Evolutionary conservation across 179 eudicot species (phyloP), one percentile per base, ranked within the genome.

Genomic region (Vitellaria paradoxa): DNA sequence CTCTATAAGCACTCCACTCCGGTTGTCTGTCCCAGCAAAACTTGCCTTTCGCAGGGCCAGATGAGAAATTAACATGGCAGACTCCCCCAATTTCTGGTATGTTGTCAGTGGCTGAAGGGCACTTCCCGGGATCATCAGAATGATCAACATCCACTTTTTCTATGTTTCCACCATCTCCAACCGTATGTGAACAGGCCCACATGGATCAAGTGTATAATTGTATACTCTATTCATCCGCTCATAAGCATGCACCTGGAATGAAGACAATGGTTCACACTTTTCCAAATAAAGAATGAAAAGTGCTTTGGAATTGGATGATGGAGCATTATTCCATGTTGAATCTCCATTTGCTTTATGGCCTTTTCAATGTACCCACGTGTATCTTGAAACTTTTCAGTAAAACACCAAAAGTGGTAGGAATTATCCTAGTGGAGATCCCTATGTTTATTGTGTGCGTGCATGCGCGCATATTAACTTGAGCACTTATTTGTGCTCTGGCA

Each of bases 91-190:
- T 77, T 81, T 94, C 97, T 53, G 97, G 97, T 17, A 85, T 55
- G 49, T 92, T 94, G 68, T 88, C 92, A 13, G 88, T 79, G 10
- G 89, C 78, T 17, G 91, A 79, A 52, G 98, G 98, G 74, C 97
- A 94, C 76, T 91, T 87, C 45, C 90, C 94, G 9, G 87, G 90
- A 52, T 94, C 98, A 86, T 94, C 98, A 10, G 98, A 94, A 77
- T 88, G 91, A 78, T 89, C 90, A 62, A 90, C 88, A 53, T 91
- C 97, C 40, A 91, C 88, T 84, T 87, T 73, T 86, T 94, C 98
- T 57, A 92, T 91, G 70, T 92, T 94, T 24, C 98, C 98, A 57
- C 98, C 97, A 83, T 94, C 98, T 79, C 98, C 98, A 70, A 94
- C 77, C 5, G 92, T 91, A 94, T 90, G 80, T 89, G 89, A 18